Evolutionary conservation across 495 filamentous ascomycete genomes (phyloP).

Genomic region (Penicillium verhagenii): DNA sequence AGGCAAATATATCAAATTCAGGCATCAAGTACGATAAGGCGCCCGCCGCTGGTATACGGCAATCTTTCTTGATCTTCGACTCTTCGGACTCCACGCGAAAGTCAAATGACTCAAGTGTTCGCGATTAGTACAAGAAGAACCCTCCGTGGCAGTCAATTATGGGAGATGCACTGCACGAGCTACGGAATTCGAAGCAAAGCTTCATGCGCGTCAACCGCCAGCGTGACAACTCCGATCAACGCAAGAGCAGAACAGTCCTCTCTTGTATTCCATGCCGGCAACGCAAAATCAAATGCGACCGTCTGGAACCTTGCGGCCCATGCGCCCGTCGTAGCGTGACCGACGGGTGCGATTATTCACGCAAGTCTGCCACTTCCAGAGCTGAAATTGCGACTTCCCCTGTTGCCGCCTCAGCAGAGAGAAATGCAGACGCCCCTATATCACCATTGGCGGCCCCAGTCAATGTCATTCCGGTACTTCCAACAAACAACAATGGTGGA

Average conservation of each 20-base stretch:
- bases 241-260: neutral
- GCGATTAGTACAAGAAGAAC: too few species aligned
- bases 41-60: too few species aligned
- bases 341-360: neutral
- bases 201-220: constrained; percentile 6
- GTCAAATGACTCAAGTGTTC: too few species aligned
- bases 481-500: too few species aligned
- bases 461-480: neutral
- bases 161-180: constrained; percentile 1
- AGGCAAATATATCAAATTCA: too few species aligned
- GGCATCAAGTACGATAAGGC: too few species aligned
- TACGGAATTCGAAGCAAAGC: neutral
- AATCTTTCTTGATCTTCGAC: too few species aligned
- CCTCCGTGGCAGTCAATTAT: too few species aligned
- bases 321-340: neutral
- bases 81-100: too few species aligned
- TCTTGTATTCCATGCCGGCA: constrained; percentile 2
- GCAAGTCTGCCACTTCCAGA: neutral
- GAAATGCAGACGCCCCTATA: neutral
- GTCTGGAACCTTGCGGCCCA: neutral
- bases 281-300: constrained; percentile 6
- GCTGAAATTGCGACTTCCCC: neutral
- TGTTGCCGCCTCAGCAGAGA: neutral
- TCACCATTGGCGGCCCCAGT: neutral
- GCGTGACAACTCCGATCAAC: neutral